Conservation (phyloP, 1,284 basidiomycete species). For the Marasmius tenuissimus region DNA sequence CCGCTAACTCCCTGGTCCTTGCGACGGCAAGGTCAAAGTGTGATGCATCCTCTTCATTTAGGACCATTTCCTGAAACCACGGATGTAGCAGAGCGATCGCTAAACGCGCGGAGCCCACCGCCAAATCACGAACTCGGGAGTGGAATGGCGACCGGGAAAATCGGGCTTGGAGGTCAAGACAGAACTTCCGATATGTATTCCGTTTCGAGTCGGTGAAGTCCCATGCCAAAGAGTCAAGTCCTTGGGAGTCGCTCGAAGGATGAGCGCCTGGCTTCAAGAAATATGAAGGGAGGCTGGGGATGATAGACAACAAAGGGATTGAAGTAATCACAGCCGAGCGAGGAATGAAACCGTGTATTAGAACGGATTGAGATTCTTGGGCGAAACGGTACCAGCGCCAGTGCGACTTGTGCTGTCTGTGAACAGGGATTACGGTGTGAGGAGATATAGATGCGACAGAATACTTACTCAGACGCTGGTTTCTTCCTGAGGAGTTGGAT, state of each 20-base stretch:
- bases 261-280: constrained; percentile 44
- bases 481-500: constrained; percentile 58
- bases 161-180: constrained; percentile 60
- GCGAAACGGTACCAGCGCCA: constrained; percentile 77
- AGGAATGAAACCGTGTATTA: constrained; percentile 68
- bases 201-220: constrained; percentile 53
- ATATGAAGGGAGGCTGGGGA: constrained; percentile 69
- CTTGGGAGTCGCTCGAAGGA: constrained; percentile 8
- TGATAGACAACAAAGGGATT: constrained; percentile 60
- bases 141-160: constrained; percentile 57
- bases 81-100: constrained; percentile 64
- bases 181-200: constrained; percentile 66
- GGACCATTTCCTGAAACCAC: constrained; percentile 58
- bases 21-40: constrained; percentile 44
- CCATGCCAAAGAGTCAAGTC: constrained; percentile 45
- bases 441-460: neutral
- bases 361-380: constrained; percentile 71
- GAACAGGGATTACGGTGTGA: constrained; percentile 1
- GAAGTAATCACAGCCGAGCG: constrained; percentile 64
- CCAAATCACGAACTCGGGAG: constrained; percentile 60
- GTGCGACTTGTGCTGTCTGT: constrained; percentile 60
- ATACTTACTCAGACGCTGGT: constrained; percentile 52
- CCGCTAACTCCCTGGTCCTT: constrained; percentile 52
- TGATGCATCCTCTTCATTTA: constrained; percentile 35
- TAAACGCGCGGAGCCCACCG: constrained; percentile 63